Evolutionary conservation across 2,329 filamentous ascomycete genomes (phyloP).

Genomic region (Allantophomopsis cytisporea): DNA sequence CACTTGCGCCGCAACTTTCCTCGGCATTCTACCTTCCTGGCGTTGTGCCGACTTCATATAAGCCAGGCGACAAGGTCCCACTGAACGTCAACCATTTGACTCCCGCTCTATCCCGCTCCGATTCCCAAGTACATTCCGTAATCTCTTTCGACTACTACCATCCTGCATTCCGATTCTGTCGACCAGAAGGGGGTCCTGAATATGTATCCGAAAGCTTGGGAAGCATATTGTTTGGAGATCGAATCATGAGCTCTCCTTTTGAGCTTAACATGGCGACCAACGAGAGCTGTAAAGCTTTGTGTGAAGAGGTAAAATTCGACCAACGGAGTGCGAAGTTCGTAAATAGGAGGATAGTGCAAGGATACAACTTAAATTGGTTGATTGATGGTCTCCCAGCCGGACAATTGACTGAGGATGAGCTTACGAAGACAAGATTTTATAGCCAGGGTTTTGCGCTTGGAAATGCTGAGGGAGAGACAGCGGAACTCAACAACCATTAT

Average conservation of each 20-base stretch:
- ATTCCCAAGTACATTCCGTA: slow-evolving; percentile 78
- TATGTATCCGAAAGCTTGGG: slow-evolving; percentile 81
- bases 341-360: slow-evolving; percentile 68
- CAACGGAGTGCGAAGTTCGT: slow-evolving; percentile 61
- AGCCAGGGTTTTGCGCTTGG: slow-evolving; percentile 84
- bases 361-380: slow-evolving; percentile 90
- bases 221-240: slow-evolving; percentile 93
- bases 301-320: slow-evolving; percentile 52
- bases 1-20: slow-evolving; percentile 35
- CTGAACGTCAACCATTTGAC: slow-evolving; percentile 89
- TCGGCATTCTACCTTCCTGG: slow-evolving; percentile 91
- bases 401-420: slow-evolving; percentile 64
- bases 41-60: slow-evolving; percentile 88
- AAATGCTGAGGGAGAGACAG: slow-evolving; percentile 37
- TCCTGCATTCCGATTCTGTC: slow-evolving; percentile 75
- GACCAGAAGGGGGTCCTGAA: slow-evolving; percentile 61
- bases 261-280: slow-evolving; percentile 77
- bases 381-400: slow-evolving; percentile 89
- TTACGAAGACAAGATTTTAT: slow-evolving; percentile 70
- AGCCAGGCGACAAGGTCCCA: slow-evolving; percentile 64
- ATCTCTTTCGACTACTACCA: slow-evolving; percentile 97
- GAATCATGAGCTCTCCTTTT: slow-evolving; percentile 94
- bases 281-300: slow-evolving; percentile 76
- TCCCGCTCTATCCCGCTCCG: slow-evolving; percentile 62
- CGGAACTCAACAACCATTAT: slow-evolving; percentile 83